Percentiles rank a stretch among this genome's conserved stretches.
phyloP scores from a whole-genome alignment of 371 early-diverging fungal species.

The Spraguea lophii region DNA sequence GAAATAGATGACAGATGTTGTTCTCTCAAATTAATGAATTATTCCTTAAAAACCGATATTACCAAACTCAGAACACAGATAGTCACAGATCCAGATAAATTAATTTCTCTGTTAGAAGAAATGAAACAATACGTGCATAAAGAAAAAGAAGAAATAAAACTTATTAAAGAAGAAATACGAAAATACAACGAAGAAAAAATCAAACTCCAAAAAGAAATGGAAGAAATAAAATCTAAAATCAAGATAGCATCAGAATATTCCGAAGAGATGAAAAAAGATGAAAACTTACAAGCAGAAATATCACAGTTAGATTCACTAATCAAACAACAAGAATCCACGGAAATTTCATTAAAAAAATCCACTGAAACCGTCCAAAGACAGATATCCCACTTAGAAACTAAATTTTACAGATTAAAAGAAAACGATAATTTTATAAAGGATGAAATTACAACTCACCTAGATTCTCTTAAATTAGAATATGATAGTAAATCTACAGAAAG shows the following conservation, averaged over 20 bases:
- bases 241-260: background rate
- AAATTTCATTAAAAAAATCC: conserved; percentile 23
- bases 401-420: conserved; percentile 23
- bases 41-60: conserved; percentile 30
- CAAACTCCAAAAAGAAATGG: background rate
- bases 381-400: conserved; percentile 30
- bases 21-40: conserved; percentile 16
- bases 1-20: conserved; percentile 23
- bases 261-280: conserved; percentile 1
- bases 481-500: conserved; percentile 13
- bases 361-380: conserved; percentile 26
- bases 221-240: conserved; percentile 7
- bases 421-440: conserved; percentile 20
- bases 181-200: conserved; percentile 1
- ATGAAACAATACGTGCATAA: conserved; percentile 22
- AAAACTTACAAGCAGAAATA: conserved; percentile 16
- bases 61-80: conserved; percentile 28
- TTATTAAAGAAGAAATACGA: conserved; percentile 3
- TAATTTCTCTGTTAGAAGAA: conserved; percentile 31
- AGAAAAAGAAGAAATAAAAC: conserved; percentile 16
- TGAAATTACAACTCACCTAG: conserved; percentile 14
- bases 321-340: conserved; percentile 15
- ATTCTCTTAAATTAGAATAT: conserved; percentile 19
- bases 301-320: conserved; percentile 14
- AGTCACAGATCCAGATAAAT: conserved; percentile 30